Evolutionary conservation across 1,139 yeast species (phyloP), one percentile per base, ranked within the genome.

Genomic region (Taphrina populina): DNA sequence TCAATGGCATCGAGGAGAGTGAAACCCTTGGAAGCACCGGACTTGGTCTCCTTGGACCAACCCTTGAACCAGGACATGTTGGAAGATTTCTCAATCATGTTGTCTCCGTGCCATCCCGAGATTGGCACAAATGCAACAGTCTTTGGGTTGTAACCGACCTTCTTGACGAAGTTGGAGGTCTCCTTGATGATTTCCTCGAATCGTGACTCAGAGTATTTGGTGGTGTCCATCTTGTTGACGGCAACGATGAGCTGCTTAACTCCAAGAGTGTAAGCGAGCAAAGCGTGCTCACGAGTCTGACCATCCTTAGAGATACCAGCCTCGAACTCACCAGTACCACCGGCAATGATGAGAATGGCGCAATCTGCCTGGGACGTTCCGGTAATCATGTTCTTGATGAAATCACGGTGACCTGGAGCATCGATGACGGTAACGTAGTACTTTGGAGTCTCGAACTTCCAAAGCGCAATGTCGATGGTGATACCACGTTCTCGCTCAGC

Each of bases 401-500:
- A 85, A 82, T 85, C 95, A 82, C 94, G 84, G 88, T 84, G 95
- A 78, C 95, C 95, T 75, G 95, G 95, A 70, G 95, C 95, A 74
- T 85, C 95, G 75, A 85, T 86, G 71, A 85, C 94, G 71, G 95
- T 85, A 70, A 85, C 95, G 73, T 83, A 81, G 86, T 82, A 85
- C 79, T 84, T 85, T 74, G 95, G 92, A 76, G 95, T 86, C 80
- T 85, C 94, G 85, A 86, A 86, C 80, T 85, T 86, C 95, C 95
- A 85, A 74, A 86, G 82, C 76, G 95, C 95, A 70, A 85, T 85
- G 76, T 85, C 95, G 70, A 86, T 85, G 75, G 95, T 85, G 85
- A 86, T 86, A 86, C 95, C 95, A 82, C 95, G 86, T 79, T 86
- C 95, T 79, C 95, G 84, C 80, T 86, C 95, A 73, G 95, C 94